phyloP scores from a whole-genome alignment of 345 rosid genomes.

The Barbarea vulgaris region DNA sequence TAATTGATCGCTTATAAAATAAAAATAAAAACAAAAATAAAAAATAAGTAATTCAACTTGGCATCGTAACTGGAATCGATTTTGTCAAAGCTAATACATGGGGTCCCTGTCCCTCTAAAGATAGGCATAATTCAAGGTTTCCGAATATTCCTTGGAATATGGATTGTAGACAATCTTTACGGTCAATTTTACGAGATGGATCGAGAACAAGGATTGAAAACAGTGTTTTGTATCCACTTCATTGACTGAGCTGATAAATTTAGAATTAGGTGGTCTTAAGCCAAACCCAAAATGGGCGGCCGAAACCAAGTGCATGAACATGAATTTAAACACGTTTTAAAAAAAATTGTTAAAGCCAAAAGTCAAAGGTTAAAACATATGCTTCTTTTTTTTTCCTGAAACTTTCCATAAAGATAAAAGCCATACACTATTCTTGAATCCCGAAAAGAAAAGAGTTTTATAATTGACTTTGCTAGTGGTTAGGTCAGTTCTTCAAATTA shows the following conservation, averaged over 20 bases:
- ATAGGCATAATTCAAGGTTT: conserved; percentile 21
- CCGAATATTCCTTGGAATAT: conserved; percentile 25
- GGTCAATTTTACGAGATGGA: not conserved
- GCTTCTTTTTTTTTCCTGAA: not conserved
- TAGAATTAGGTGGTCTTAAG: not conserved
- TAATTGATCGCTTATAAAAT: not conserved
- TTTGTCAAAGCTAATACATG: conserved; percentile 21
- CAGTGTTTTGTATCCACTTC: conserved; percentile 17
- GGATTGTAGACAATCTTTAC: not conserved
- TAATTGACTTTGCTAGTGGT: not conserved
- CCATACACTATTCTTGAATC: not conserved
- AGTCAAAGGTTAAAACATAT: not conserved
- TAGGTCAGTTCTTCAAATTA: not conserved
- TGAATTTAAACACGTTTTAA: conserved; percentile 27
- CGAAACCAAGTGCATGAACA: conserved; percentile 28
- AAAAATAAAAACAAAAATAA: not conserved
- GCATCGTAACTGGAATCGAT: conserved; percentile 22
- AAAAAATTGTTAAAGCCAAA: not conserved
- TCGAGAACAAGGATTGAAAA: not conserved
- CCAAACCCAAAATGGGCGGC: conserved; percentile 20
- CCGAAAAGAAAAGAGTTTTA: not conserved
- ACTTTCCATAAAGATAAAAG: not conserved
- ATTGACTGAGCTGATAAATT: not conserved
- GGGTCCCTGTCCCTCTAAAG: conserved; percentile 29
- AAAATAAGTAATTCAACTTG: conserved; percentile 6